Evolutionary conservation across 257 asterid genomes (phyloP), one percentile per base, ranked within the genome.

Genomic region (Scutellaria barbata): DNA sequence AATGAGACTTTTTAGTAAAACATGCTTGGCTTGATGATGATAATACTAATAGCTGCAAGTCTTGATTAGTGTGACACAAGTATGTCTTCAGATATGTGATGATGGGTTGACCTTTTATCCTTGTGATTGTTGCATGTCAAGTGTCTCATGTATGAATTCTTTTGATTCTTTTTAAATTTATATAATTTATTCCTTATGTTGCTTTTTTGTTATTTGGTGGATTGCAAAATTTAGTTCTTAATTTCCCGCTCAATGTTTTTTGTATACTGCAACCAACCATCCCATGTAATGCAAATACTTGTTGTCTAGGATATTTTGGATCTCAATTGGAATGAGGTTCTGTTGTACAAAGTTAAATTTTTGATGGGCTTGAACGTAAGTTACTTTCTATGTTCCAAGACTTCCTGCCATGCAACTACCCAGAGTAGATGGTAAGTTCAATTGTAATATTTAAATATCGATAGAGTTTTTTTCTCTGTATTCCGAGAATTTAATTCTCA

Each of bases 361-460:
- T n/a, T n/a, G n/a, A n/a, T n/a, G n/a, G n/a, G n/a, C n/a, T n/a
- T n/a, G n/a, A n/a, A 67, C 66, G 72, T 68, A 88, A 79, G 66
- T 68, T 88, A 65, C 80, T 95, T 78, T 79, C 87, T 68, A 74
- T 77, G 59, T 83, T 95, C 48, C 80, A 86, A 85, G 94, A 85
- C 77, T 94, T 85, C 81, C 78, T 89, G 62, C 71, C 4, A 14
- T n/a, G n/a, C 1, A 85, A 73, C 80, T 89, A 84, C 80, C 93
- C 95, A 16, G 95, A 88, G 75, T 78, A 87, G 70, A 83, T 95
- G 99, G 99, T 91, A 82, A 65, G 86, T 76, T 76, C 55, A n/a
- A n/a, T n/a, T n/a, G n/a, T n/a, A n/a, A n/a, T n/a, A n/a, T n/a
- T n/a, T n/a, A n/a, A n/a, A n/a, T n/a, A n/a, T n/a, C n/a, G n/a